Evolutionary conservation across 176 grass and related monocot genomes (phyloP).

Genomic region (Musa beccarii): DNA sequence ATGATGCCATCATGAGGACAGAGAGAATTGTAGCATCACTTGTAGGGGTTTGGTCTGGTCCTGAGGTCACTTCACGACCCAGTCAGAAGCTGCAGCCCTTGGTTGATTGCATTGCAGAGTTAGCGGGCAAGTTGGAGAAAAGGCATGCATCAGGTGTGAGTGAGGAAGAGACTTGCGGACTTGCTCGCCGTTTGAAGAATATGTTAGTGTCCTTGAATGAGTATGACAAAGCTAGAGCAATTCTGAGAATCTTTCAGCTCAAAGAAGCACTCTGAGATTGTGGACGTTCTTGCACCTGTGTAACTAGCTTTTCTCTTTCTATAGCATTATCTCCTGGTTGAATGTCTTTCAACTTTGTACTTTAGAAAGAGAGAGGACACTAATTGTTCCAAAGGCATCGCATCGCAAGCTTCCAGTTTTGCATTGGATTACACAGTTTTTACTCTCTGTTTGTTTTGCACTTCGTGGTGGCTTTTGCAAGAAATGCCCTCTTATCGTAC

Average conservation of each 20-base stretch:
- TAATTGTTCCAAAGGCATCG: constrained; percentile 1
- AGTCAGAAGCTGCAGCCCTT: constrained; percentile 54
- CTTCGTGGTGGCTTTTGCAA: neutral
- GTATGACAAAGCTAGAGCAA: constrained; percentile 80
- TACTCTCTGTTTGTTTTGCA: neutral
- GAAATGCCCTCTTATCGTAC: neutral
- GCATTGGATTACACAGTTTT: neutral
- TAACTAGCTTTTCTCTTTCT: constrained; percentile 6
- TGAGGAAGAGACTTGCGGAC: constrained; percentile 41
- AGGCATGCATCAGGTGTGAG: constrained; percentile 39
- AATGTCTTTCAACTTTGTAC: neutral
- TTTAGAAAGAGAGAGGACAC: neutral
- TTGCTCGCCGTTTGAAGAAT: constrained; percentile 74
- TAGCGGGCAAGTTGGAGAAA: constrained; percentile 68
- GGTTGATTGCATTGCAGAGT: constrained; percentile 49
- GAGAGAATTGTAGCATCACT: constrained; percentile 64
- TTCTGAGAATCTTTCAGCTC: constrained; percentile 62
- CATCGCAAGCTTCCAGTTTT: constrained; percentile 1
- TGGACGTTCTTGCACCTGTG: neutral
- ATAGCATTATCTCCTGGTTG: neutral
- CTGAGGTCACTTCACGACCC: neutral
- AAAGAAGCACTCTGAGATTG: constrained; percentile 73
- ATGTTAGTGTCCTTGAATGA: constrained; percentile 58
- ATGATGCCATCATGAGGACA: constrained; percentile 65
- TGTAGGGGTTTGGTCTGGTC: constrained; percentile 36